Evolutionary conservation across 192 early-diverging fungal genomes (phyloP).

Genomic region (Kickxella alabastrina): DNA sequence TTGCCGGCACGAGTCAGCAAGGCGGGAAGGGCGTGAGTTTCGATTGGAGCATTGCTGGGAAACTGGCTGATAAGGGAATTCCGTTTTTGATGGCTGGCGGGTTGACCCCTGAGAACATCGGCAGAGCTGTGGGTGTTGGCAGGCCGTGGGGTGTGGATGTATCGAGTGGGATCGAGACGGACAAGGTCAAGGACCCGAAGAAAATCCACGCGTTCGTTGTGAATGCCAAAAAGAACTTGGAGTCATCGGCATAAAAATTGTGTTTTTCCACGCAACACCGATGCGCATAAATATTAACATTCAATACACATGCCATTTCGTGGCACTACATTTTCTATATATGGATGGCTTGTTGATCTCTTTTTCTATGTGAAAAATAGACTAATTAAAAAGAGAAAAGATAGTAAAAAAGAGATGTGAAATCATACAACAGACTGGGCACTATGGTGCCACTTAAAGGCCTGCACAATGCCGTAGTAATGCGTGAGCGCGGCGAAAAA

Average conservation of each 20-base stretch:
- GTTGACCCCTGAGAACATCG: constrained; percentile 78
- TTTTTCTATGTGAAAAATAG: too few species aligned
- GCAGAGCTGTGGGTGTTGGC: constrained; percentile 61
- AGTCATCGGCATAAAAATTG: neutral
- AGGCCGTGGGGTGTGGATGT: constrained; percentile 89
- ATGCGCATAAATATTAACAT: neutral
- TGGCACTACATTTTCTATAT: too few species aligned
- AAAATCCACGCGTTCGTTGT: constrained; percentile 74
- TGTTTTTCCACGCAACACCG: neutral
- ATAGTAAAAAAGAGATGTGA: neutral
- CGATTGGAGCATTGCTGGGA: constrained; percentile 78
- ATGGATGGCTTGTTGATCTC: too few species aligned
- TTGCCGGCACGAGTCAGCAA: constrained; percentile 54
- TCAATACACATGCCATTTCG: too few species aligned
- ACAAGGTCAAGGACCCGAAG: constrained; percentile 69
- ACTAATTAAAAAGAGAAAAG: neutral
- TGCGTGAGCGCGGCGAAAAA: constrained; percentile 75
- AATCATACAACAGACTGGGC: constrained; percentile 32
- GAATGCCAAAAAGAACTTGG: constrained; percentile 27
- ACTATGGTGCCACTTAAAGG: constrained; percentile 53
- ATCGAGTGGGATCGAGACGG: constrained; percentile 85
- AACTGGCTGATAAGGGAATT: constrained; percentile 54
- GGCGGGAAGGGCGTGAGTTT: constrained; percentile 80
- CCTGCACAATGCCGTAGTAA: constrained; percentile 67
- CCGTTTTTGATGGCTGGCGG: constrained; percentile 91